These are phyloP conservation scores for Blastomyces parvus DNA, from an alignment of 2,329 filamentous ascomycete species.

Conservation along the genomic window DNA sequence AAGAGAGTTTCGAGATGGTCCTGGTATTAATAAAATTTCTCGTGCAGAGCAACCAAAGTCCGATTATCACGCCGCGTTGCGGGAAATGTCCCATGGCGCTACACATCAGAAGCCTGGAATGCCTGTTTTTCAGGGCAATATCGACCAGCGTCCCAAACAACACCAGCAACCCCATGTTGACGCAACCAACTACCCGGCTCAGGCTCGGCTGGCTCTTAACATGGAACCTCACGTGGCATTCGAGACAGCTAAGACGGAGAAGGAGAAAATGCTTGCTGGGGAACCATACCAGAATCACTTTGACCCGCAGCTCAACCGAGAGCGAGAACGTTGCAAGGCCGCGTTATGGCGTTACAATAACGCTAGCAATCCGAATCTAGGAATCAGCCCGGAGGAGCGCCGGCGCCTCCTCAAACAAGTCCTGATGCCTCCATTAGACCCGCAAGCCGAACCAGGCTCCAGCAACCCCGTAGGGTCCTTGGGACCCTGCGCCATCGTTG, in stretches of 20 bases:
- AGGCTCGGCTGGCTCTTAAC: constrained; percentile 35
- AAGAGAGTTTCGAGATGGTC: constrained; percentile 33
- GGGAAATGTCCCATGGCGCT: constrained; percentile 30
- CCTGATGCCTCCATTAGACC: constrained; percentile 27
- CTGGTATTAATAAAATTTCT: constrained; percentile 31
- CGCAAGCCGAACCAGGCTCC: constrained; percentile 41
- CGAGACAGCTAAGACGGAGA: constrained; percentile 53
- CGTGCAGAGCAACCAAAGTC: constrained; percentile 28
- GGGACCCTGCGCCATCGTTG: constrained; percentile 67
- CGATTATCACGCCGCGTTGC: constrained; percentile 34
- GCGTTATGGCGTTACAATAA: constrained; percentile 83
- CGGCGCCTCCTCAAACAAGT: constrained; percentile 32
- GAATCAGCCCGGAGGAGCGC: constrained; percentile 49
- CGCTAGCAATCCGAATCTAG: constrained; percentile 63
- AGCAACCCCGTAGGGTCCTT: constrained; percentile 48
- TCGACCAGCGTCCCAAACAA: constrained; percentile 31
- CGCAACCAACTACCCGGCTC: constrained; percentile 33
- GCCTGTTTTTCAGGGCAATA: constrained; percentile 28
- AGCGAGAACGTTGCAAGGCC: constrained; percentile 73
- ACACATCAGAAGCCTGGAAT: constrained; percentile 29
- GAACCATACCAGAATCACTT: constrained; percentile 65
- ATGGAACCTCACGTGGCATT: constrained; percentile 34
- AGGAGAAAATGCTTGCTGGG: constrained; percentile 80
- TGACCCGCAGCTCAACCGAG: constrained; percentile 64
- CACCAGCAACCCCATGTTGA: constrained; percentile 27